Conservation (phyloP, 495 filamentous ascomycete species). For the Lophium mytilinum region DNA sequence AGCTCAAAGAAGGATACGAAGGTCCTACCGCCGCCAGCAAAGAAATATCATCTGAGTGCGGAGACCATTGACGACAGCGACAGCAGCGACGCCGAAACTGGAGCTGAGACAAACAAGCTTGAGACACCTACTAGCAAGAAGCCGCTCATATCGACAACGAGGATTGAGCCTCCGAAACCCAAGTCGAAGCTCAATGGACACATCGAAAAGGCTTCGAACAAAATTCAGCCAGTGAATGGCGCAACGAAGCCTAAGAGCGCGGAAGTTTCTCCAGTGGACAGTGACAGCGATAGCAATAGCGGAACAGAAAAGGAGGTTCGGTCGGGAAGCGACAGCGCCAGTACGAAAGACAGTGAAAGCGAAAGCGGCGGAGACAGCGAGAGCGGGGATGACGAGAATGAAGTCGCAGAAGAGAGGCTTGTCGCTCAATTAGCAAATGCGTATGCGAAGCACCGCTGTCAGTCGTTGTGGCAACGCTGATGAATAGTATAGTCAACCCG, state of each 20-base stretch:
- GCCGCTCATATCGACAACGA: not conserved
- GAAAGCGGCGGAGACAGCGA: conserved; percentile 11
- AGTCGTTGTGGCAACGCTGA: not conserved
- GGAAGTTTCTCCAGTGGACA: not conserved
- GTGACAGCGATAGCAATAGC: not conserved
- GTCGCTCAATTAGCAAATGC: not conserved
- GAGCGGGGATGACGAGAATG: not conserved
- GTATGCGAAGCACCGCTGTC: not conserved
- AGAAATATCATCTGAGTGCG: conserved; percentile 7
- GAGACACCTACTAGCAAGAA: not conserved
- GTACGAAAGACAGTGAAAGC: not conserved
- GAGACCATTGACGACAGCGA: conserved; percentile 18
- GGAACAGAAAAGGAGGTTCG: not conserved
- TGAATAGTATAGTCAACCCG: conserved; percentile 1
- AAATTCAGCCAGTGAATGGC: too few relatives aligned
- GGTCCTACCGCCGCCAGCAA: not conserved
- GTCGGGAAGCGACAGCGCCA: not conserved
- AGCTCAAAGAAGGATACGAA: not conserved
- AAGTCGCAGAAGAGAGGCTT: conserved; percentile 7
- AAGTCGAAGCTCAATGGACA: too few relatives aligned
- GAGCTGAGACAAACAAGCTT: not conserved
- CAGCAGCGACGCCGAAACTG: conserved; percentile 2
- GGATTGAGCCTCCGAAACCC: too few relatives aligned
- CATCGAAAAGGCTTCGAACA: too few relatives aligned
- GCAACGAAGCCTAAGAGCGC: not conserved